These are phyloP conservation scores for Sparassis latifolia DNA, from an alignment of 1,284 basidiomycete genomes.

Conservation along the genomic window DNA sequence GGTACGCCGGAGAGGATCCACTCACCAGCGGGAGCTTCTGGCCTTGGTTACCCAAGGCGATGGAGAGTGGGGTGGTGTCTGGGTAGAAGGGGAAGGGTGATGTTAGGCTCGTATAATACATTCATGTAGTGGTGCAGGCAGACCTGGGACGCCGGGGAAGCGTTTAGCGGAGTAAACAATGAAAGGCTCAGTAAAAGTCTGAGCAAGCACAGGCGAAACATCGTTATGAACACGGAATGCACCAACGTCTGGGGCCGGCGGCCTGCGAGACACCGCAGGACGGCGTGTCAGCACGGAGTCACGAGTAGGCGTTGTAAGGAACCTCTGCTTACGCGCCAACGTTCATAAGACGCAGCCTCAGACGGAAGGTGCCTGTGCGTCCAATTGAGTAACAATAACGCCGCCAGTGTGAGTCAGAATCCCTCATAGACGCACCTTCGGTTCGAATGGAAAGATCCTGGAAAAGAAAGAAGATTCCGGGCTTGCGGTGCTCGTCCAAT, in stretches of 20 bases:
- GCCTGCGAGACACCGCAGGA: constrained; percentile 33
- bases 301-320: no score
- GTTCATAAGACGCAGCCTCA: constrained; percentile 79
- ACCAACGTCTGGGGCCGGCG: constrained; percentile 66
- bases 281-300: constrained; percentile 5
- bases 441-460: constrained; percentile 85
- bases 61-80: constrained; percentile 86
- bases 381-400: constrained; percentile 14
- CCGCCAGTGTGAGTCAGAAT: constrained; percentile 11
- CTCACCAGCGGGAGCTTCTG: constrained; percentile 83
- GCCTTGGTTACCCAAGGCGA: constrained; percentile 87
- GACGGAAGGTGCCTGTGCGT: constrained; percentile 59
- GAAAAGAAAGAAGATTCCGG: constrained; percentile 85
- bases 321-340: constrained; percentile 66
- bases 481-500: constrained; percentile 74
- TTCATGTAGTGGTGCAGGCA: constrained; percentile 19
- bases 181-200: constrained; percentile 82
- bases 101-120: constrained; percentile 7
- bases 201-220: constrained; percentile 70
- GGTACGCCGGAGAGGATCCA: constrained; percentile 9
- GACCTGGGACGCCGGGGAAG: constrained; percentile 88
- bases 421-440: constrained; percentile 47
- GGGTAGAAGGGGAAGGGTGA: constrained; percentile 3
- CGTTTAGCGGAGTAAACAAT: constrained; percentile 89
- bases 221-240: constrained; percentile 57